Evolutionary conservation across 179 eudicot genomes (phyloP), one percentile per base, ranked within the genome.

Genomic region (Corrigiola litoralis): DNA sequence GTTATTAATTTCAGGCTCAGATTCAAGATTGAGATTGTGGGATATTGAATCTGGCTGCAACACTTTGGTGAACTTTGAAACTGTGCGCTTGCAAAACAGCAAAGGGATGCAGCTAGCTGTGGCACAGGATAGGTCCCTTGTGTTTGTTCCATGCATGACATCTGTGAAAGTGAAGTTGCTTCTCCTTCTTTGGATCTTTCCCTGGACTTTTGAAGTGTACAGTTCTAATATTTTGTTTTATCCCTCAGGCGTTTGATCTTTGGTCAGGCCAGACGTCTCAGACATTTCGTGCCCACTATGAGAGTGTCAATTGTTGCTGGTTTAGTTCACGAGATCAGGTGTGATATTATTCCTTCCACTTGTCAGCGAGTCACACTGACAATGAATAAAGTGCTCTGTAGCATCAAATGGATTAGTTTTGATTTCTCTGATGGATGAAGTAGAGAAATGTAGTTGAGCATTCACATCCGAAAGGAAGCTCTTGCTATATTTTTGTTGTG

Each of bases 1-100:
- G 36, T 29, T 40, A 28, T 23, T 59, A 57, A 55, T 80, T 63
- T 72, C 88, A 92, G 98, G 98, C 58, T 90, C 98, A 63, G 98
- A 92, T 81, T 92, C 98, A 63, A 87, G 98, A 80, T 72, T 92
- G 68, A 80, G 94, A 71, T 79, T 92, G 72, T 92, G 98, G 98
- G 98, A 92, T 76, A 72, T 87, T 60, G 89, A 90, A 67, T 90
- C 97, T 53, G 90, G 95, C 58, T 81, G 87, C 87, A 92, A 92
- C 72, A 92, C 98, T 3, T 79, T 92, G 42, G 98, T 92, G 61
- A 87, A 92, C 72, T 92, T 74, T 72, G 97, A 92, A 77, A 84
- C 87, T 55, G 82, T 71, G 36, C 96, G 98, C 49, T 80, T 92
- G 58, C 98, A 90, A 73, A 77, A 74, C 10, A 77, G 85, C 76